Base-by-base conservation (phyloP, 257 asterid genomes). In the Ilex asprella region DNA sequence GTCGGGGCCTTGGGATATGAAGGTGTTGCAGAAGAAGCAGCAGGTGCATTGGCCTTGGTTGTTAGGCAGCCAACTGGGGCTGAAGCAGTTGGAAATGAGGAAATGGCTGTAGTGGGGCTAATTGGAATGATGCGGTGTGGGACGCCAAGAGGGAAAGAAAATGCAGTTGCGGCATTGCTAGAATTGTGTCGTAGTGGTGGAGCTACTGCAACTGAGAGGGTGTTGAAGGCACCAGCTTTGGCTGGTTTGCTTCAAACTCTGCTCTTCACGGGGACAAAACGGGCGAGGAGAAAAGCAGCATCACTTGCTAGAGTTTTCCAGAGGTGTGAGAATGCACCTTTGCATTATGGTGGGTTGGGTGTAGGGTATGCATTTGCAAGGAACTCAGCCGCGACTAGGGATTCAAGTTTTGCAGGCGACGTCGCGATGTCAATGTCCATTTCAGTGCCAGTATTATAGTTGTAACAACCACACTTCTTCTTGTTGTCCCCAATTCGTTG, bases 201-300 rank as follows among this genome's bases (percentile, higher is more conserved):
- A 9, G 77, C 87, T 1, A 80, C 82, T 5, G 76, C 92, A 51
- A 80, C 82, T 2, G 95, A 82, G 75, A 78, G 72, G 82, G 95
- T 91, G 75, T 61, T 82, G 66, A 88, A 74, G 73, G 97, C 86
- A 14, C 98, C 96, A 1, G 78, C 96, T 0, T 64, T 91, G 74
- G 91, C 88, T 5, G 76, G 86, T 43, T 61, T 86, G 69, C 78
- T 91, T 70, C 95, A 84, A 80, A 70, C 86, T 7, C 63, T 91
- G 56, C 87, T 91, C 31, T 91, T 80, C 66, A 91, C 94, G 0
- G 98, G 98, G 71, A 91, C 98, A 16, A 91, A 85, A 67, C 82
- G 96, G 2, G 95, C 98, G 2, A 74, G 95, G 79, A 71, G 98
- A 70, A 92, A 92, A 72, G 97, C 97, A 0, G 96, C 96, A 12